Evolutionary conservation across 2,329 filamentous ascomycete species (phyloP), one percentile per base, ranked within the genome.

Genomic region (Arachnopeziza araneosa): DNA sequence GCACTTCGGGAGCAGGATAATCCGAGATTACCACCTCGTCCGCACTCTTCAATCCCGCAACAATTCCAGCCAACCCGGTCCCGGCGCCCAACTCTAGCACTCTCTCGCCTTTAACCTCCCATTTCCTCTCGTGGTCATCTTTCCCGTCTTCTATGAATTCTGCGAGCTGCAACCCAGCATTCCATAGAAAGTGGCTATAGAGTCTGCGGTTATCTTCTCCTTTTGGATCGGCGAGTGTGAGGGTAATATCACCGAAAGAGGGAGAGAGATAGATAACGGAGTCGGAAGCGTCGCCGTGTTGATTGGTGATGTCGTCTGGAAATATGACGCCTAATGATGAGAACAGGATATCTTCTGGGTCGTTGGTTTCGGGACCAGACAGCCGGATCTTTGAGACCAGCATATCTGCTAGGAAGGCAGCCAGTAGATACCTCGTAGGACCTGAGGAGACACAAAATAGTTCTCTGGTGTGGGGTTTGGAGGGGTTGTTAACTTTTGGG

Each of bases 111-210:
- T 44, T 30, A 5, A 66, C 63, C 7, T 44, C 54, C 64, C 65
- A 68, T 10, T 50, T 24, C 24, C 53, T 58, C 19, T 49, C 59
- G 9, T 23, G 50, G n/a, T n/a, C 55, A 36, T 57, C 59, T 21
- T 61, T 58, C 7, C 60, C 66, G 23, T 67, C 76, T 70, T 85
- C 83, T 58, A 85, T 74, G 26, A 83, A 74, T 72, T 84, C 82
- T 9, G 80, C 81, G 1, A 84, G 75, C 64, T 82, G 72, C 54
- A 86, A 71, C 21, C 77, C 79, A 7, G 87, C 79, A 73, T 91
- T 91, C 88, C 88, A 91, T 24, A 91, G 74, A 71, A 87, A 90
- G 70, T 91, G 88, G 63, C 85, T 84, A 70, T 90, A 91, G 52
- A 90, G 79, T 22, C 74, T 72, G 55, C 86, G 75, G 66, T 85